A percentile compares a stretch with the other conserved stretches of the same genome.
phyloP scores from a whole-genome alignment of 208 protist species.

The Leishmania gerbilli region DNA sequence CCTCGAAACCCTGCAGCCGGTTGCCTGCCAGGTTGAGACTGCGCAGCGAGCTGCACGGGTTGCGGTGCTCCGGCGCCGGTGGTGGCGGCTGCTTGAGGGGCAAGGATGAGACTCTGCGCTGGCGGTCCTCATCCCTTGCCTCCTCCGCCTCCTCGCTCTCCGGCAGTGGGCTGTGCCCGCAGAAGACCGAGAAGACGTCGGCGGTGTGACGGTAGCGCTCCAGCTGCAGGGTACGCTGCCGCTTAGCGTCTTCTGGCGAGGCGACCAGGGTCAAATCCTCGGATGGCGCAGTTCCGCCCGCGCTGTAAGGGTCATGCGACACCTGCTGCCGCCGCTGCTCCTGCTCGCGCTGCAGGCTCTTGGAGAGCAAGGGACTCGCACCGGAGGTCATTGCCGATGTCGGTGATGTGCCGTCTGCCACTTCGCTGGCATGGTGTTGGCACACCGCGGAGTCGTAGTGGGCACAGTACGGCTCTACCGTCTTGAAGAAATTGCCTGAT shows the following conservation, averaged over 20 bases:
- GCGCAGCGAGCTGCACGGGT: conserved; percentile 79
- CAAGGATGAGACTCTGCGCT: neutral
- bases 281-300: neutral
- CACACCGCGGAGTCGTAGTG: conserved; percentile 37
- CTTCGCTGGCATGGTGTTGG: conserved; percentile 1
- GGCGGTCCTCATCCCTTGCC: neutral
- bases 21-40: conserved; percentile 87
- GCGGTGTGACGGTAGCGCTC: conserved; percentile 33
- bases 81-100: conserved; percentile 13
- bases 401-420: neutral
- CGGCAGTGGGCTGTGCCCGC: conserved; percentile 39
- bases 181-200: conserved; percentile 36
- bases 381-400: neutral
- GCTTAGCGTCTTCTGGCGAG: conserved; percentile 17
- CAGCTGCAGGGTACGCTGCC: conserved; percentile 30
- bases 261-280: conserved; percentile 9
- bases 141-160: conserved; percentile 22
- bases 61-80: conserved; percentile 39
- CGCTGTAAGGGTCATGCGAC: neutral
- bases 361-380: conserved; percentile 20
- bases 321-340: conserved; percentile 10
- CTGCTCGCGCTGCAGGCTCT: conserved; percentile 41
- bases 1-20: conserved; percentile 54
- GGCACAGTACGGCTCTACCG: conserved; percentile 56
- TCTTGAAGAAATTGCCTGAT: conserved; percentile 85